A percentile compares a stretch with the other conserved stretches of the same genome.
These are phyloP conservation scores for Dalbergia oliveri DNA, from an alignment of 306 rosid genomes.

Conservation along the genomic window DNA sequence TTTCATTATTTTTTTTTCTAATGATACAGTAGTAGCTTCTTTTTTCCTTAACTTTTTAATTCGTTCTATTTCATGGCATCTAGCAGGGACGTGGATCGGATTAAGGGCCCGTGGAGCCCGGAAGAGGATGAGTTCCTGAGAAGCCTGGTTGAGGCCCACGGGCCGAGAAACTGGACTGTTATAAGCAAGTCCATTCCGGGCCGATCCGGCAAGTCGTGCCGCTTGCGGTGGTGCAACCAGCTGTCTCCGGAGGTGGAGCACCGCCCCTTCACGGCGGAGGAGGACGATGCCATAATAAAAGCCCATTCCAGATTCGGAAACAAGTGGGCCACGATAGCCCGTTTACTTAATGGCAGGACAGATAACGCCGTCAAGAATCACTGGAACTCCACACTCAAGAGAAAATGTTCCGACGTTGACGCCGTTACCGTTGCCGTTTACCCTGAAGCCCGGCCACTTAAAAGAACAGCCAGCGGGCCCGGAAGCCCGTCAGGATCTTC, in stretches of 20 bases:
- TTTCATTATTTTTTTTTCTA: not conserved
- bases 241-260: constrained; percentile 87
- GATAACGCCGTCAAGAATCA: constrained; percentile 94
- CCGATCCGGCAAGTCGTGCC: constrained; percentile 93
- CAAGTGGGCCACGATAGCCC: constrained; percentile 88
- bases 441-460: constrained; percentile 58
- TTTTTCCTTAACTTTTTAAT: no score
- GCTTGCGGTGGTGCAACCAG: constrained; percentile 92
- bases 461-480: constrained; percentile 83
- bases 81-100: constrained; percentile 65
- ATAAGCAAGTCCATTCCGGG: constrained; percentile 90
- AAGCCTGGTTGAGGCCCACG: constrained; percentile 64
- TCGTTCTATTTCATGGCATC: constrained; percentile 42
- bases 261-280: constrained; percentile 72
- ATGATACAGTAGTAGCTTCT: no score
- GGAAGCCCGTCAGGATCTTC: constrained; percentile 74
- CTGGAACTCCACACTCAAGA: constrained; percentile 91
- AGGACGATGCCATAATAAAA: constrained; percentile 66
- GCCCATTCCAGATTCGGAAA: constrained; percentile 78
- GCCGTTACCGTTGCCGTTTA: constrained; percentile 41
- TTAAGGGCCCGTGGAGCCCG: constrained; percentile 95
- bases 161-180: constrained; percentile 82
- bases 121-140: constrained; percentile 78
- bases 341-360: constrained; percentile 80
- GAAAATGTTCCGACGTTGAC: constrained; percentile 59